Evolutionary conservation across 495 filamentous ascomycete species (phyloP), one percentile per base, ranked within the genome.

Genomic region (Xylaria grammica): DNA sequence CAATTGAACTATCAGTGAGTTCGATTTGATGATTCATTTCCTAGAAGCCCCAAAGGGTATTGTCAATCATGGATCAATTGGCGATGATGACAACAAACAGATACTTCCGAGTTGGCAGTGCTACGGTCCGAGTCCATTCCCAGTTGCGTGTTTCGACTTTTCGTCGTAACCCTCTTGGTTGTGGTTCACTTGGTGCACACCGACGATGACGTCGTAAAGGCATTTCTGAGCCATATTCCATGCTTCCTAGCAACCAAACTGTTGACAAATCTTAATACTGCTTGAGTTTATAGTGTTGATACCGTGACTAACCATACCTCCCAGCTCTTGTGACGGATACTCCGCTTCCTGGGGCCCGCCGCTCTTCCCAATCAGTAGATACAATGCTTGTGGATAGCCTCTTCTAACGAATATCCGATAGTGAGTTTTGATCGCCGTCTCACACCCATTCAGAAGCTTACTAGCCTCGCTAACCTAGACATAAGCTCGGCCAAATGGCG

Each of bases 31-130:
- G 24, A 40, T 36, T n/a, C 26, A 53, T 45, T 22, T 10, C 0
- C 9, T 10, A 19, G 10, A 29, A 9, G n/a, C 7, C 26, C 15
- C 20, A 26, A 29, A 7, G 50, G 19, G n/a, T 8, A 19, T 34
- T 11, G 9, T 1, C 40, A 7, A 27, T 26, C 13, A 3, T 20
- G 9, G 13, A 13, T 34, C 19, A 13, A 19, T 48, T 38, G 78
- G 84, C 83, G 56, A 72, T 86, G 84, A 86, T 83, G 84, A 86
- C 77, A 68, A 45, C 45, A 51, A 57, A 76, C 84, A 85, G 84
- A 86, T 86, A 86, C 84, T 86, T 81, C 82, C 79, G 82, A 86
- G 79, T 79, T 75, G 70, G 64, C 34, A 49, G 54, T 63, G 50
- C 40, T 45, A 65, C 49, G 32, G 57, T 59, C 30, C 51, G 8